Evolutionary conservation across 2,329 filamentous ascomycete species (phyloP).

Genomic region (Mycocentrospora acerina): DNA sequence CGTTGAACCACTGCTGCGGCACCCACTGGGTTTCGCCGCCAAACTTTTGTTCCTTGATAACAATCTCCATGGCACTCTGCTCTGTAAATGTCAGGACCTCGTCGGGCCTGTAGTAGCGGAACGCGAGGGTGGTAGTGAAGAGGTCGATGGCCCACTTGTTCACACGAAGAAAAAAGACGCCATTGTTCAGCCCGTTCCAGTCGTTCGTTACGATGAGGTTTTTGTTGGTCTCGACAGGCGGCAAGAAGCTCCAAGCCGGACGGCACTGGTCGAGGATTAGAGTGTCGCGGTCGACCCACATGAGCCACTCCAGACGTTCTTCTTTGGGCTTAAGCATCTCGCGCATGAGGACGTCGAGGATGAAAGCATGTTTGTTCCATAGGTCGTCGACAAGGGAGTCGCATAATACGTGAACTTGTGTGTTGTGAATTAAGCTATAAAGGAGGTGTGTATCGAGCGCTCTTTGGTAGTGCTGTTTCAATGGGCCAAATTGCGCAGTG

Average conservation of each 20-base stretch:
- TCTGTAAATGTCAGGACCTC: conserved; percentile 41
- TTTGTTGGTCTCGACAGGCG: conserved; percentile 19
- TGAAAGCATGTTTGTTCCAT: conserved; percentile 50
- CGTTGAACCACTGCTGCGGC: conserved; percentile 50
- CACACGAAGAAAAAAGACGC: conserved; percentile 47
- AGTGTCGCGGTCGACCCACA: conserved; percentile 50
- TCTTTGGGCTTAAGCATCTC: conserved; percentile 40
- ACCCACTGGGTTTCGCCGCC: conserved; percentile 34
- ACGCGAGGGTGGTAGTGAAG: conserved; percentile 44
- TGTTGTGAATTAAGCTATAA: conserved; percentile 45
- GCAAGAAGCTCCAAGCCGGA: conserved; percentile 45
- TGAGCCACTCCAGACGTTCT: conserved; percentile 46
- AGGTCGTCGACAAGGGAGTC: conserved; percentile 45
- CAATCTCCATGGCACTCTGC: conserved; percentile 45
- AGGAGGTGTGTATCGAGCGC: conserved; percentile 45
- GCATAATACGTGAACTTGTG: conserved; percentile 46
- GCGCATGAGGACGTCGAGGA: conserved; percentile 42
- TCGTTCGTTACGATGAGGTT: conserved; percentile 44
- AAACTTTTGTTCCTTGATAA: conserved; percentile 40
- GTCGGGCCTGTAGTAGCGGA: conserved; percentile 42
- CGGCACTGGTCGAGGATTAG: conserved; percentile 48
- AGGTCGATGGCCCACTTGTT: conserved; percentile 43
- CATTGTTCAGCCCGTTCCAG: conserved; percentile 47
- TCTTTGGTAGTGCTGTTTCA: conserved; percentile 43
- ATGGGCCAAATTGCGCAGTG: conserved; percentile 42